Conservation (phyloP, 2,329 filamentous ascomycete species). For the Fusarium papillatum region DNA sequence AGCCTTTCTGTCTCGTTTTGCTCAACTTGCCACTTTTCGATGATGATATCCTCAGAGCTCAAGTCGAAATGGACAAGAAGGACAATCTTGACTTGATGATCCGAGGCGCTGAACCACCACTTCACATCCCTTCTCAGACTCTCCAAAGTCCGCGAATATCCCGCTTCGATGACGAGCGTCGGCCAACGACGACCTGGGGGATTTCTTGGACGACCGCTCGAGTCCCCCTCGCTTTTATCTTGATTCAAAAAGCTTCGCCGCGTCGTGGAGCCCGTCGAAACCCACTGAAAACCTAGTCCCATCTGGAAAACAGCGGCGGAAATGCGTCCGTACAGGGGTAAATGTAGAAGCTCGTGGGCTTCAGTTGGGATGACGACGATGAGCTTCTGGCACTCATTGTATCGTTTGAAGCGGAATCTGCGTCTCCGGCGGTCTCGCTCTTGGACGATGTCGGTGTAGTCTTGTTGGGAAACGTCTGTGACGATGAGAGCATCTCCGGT, state of each 20-base stretch:
- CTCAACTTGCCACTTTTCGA: background rate
- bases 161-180: background rate
- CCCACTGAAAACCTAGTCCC: background rate
- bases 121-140: background rate
- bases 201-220: background rate
- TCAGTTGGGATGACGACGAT: background rate
- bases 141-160: background rate
- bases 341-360: background rate
- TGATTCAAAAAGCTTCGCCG: background rate
- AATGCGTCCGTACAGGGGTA: background rate
- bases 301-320: background rate
- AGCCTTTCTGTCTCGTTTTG: background rate
- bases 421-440: background rate
- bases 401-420: background rate
- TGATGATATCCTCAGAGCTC: background rate
- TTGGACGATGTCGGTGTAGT: background rate
- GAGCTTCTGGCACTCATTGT: background rate
- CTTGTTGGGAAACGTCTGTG: background rate
- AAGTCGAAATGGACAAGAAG: background rate
- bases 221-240: background rate
- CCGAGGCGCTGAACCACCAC: background rate
- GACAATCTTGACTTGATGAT: background rate
- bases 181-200: background rate
- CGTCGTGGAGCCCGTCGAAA: background rate
- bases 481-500: background rate